A percentile compares a stretch with the other conserved stretches of the same genome.
Evolutionary conservation across 1,284 basidiomycete species (phyloP).

Genomic region (Abortiporus biennis): DNA sequence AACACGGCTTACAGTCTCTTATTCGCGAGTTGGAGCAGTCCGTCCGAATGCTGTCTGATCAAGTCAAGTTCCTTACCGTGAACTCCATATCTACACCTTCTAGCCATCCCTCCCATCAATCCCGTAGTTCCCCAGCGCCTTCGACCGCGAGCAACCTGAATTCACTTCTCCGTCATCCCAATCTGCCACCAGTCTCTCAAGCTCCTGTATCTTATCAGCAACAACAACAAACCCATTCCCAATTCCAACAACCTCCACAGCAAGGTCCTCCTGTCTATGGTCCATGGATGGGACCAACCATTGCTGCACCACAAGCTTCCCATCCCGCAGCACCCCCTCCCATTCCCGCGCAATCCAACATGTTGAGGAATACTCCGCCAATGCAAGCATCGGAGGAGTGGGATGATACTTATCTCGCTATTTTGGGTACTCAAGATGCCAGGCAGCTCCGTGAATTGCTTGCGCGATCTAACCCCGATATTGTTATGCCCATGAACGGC

Average conservation of each 20-base stretch:
- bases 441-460: conserved; percentile 69
- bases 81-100: conserved; percentile 32
- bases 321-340: conserved; percentile 68
- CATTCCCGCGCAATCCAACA: conserved; percentile 31
- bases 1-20: conserved; percentile 38
- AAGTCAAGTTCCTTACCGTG: conserved; percentile 70
- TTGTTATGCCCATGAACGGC: conserved; percentile 70
- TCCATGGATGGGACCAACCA: conserved; percentile 23
- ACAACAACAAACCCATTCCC: conserved; percentile 33
- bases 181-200: conserved; percentile 19
- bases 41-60: conserved; percentile 65
- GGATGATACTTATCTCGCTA: conserved; percentile 74
- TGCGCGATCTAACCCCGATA: conserved; percentile 65
- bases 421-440: conserved; percentile 66
- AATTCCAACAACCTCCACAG: conserved; percentile 35
- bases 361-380: conserved; percentile 42
- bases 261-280: conserved; percentile 26
- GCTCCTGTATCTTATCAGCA: conserved; percentile 18
- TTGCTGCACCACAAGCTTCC: conserved; percentile 71
- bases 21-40: conserved; percentile 76
- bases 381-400: conserved; percentile 58
- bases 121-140: conserved; percentile 36
- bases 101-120: conserved; percentile 32
- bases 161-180: conserved; percentile 21
- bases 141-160: conserved; percentile 14